phyloP scores from a whole-genome alignment of 73 alveolate species.

The Tetrahymena malaccensis region DNA sequence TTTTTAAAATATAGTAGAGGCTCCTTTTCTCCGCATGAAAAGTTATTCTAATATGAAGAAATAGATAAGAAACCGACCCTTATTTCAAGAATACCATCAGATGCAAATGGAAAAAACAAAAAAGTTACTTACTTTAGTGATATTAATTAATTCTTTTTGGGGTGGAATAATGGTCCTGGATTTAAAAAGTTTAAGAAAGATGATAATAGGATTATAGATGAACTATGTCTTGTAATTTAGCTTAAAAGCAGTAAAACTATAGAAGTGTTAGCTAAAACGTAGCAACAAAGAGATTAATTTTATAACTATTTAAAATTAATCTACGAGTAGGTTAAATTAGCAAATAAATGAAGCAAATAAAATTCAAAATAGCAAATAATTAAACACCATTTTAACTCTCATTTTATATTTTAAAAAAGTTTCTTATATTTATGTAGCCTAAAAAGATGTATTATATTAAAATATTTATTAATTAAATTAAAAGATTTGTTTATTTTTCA shows the following conservation, averaged over 20 bases:
- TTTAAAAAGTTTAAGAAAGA: not conserved
- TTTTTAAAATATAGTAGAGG: not conserved
- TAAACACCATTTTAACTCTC: too few species aligned
- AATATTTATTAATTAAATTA: too few species aligned
- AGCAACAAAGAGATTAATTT: not conserved
- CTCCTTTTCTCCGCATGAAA: not conserved
- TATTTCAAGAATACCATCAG: not conserved
- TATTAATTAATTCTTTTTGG: not conserved
- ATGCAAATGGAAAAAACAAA: not conserved
- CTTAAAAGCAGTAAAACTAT: not conserved
- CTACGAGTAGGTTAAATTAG: not conserved
- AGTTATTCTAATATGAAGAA: not conserved
- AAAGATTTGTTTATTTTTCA: too few species aligned
- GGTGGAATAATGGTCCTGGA: not conserved
- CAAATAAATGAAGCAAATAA: not conserved
- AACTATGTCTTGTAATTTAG: not conserved
- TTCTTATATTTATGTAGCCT: too few species aligned
- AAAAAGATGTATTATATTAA: too few species aligned
- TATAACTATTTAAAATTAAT: not conserved
- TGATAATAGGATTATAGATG: not conserved
- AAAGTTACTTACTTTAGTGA: not conserved
- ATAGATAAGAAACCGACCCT: not conserved
- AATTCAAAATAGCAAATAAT: too few species aligned
- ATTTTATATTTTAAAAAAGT: too few species aligned
- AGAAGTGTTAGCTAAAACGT: not conserved